These are phyloP conservation scores for Aquilaria yunnanensis DNA, from an alignment of 345 rosid species.

Conservation along the genomic window DNA sequence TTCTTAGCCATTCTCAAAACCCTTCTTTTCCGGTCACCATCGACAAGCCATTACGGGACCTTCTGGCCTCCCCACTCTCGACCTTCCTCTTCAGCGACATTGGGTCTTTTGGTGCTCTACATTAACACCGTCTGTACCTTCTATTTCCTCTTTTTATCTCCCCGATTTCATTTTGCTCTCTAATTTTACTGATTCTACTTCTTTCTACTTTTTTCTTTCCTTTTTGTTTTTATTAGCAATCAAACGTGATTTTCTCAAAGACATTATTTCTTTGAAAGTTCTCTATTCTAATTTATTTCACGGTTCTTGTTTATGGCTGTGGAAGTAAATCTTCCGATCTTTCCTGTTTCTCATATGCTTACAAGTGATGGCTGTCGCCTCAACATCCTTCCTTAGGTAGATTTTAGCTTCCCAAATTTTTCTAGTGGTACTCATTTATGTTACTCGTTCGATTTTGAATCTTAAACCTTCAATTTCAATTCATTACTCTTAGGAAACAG, in stretches of 20 bases:
- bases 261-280: slow-evolving; percentile 58
- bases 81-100: too few relatives aligned
- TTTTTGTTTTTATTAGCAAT: slow-evolving; percentile 32
- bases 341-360: slow-evolving; percentile 37
- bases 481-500: slow-evolving; percentile 42
- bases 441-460: slow-evolving; percentile 15
- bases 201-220: not conserved
- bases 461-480: slow-evolving; percentile 13
- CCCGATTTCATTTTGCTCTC: slow-evolving; percentile 5
- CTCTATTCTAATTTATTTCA: not conserved
- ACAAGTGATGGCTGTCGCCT: slow-evolving; percentile 47
- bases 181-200: slow-evolving; percentile 1
- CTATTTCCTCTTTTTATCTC: not conserved
- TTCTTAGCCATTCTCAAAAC: too few relatives aligned
- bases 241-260: slow-evolving; percentile 63
- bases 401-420: not conserved
- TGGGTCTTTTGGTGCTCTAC: slow-evolving; percentile 25
- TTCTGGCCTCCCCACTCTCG: too few relatives aligned
- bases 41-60: too few relatives aligned
- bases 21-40: too few relatives aligned
- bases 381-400: slow-evolving; percentile 71
- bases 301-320: slow-evolving; percentile 2
- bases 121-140: slow-evolving; percentile 25
- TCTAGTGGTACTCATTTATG: not conserved
- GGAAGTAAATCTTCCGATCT: not conserved